phyloP scores from a whole-genome alignment of 1,139 yeast species.

The Nadsonia starkeyi-henricii region DNA sequence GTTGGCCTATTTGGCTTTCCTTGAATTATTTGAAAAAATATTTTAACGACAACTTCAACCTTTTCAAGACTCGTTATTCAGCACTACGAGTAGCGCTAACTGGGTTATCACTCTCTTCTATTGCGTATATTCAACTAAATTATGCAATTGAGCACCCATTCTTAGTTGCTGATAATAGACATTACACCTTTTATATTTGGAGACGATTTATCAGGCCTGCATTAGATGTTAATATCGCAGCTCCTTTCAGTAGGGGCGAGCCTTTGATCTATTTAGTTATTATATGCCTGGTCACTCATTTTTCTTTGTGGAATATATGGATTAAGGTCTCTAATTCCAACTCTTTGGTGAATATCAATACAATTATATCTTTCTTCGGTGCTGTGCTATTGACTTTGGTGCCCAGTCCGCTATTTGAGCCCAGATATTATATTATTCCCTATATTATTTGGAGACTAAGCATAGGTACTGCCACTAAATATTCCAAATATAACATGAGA shows the following conservation, averaged over 20 bases:
- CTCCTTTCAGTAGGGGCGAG: not conserved
- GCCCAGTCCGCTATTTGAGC: constrained; percentile 88
- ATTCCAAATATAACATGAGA: constrained; percentile 18
- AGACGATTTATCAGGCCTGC: constrained; percentile 32
- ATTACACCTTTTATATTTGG: constrained; percentile 78
- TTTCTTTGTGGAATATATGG: constrained; percentile 34
- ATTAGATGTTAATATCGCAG: constrained; percentile 6
- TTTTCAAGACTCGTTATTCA: constrained; percentile 9
- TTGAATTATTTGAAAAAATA: constrained; percentile 15
- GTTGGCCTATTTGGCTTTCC: constrained; percentile 38
- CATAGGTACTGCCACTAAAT: constrained; percentile 4
- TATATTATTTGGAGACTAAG: constrained; percentile 48
- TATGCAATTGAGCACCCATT: constrained; percentile 81
- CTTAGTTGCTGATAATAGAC: constrained; percentile 85
- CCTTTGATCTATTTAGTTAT: constrained; percentile 17
- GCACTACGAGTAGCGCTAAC: constrained; percentile 13
- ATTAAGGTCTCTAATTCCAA: constrained; percentile 6
- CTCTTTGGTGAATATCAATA: constrained; percentile 1
- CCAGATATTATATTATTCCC: constrained; percentile 81
- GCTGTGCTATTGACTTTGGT: constrained; percentile 51
- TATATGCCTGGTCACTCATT: constrained; percentile 61
- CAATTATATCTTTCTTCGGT: constrained; percentile 32
- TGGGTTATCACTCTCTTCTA: constrained; percentile 19
- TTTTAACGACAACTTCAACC: constrained; percentile 17
- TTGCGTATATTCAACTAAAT: constrained; percentile 37